These are phyloP conservation scores for Diaporthe humulicola DNA, from an alignment of 2,329 filamentous ascomycete species.

Conservation along the genomic window DNA sequence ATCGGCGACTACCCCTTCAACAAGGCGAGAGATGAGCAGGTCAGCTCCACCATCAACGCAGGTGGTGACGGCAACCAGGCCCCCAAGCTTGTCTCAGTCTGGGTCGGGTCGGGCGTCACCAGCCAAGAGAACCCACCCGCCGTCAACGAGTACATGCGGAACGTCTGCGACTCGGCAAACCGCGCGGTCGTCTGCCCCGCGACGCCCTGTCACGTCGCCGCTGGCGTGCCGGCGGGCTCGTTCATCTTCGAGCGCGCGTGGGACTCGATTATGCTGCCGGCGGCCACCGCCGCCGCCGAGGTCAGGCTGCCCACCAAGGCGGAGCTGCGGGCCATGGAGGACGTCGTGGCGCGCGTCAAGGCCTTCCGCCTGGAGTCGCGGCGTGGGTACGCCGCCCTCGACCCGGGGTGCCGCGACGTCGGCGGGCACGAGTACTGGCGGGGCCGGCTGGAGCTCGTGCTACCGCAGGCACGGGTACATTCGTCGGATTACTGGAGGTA, in stretches of 20 bases:
- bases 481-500: constrained; percentile 38
- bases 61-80: constrained; percentile 42
- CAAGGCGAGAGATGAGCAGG: constrained; percentile 38
- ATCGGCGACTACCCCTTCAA: constrained; percentile 18
- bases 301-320: constrained; percentile 46
- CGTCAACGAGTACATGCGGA: constrained; percentile 62
- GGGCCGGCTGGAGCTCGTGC: constrained; percentile 53
- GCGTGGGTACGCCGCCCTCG: constrained; percentile 44
- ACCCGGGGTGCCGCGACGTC: constrained; percentile 33
- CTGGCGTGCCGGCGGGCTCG: constrained; percentile 61
- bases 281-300: constrained; percentile 20
- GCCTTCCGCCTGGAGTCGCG: constrained; percentile 52
- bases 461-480: constrained; percentile 12
- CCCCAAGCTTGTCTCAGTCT: constrained; percentile 53
- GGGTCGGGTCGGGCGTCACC: constrained; percentile 58
- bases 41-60: constrained; percentile 47
- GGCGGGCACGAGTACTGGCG: constrained; percentile 53
- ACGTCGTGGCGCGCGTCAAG: constrained; percentile 59
- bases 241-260: constrained; percentile 66
- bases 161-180: constrained; percentile 54
- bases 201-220: constrained; percentile 62
- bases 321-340: constrained; percentile 55
- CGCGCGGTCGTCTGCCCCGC: constrained; percentile 57
- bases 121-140: constrained; percentile 50
- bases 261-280: constrained; percentile 61